Conservation (phyloP, 2,329 filamentous ascomycete species). For the Fusarium sp. region DNA sequence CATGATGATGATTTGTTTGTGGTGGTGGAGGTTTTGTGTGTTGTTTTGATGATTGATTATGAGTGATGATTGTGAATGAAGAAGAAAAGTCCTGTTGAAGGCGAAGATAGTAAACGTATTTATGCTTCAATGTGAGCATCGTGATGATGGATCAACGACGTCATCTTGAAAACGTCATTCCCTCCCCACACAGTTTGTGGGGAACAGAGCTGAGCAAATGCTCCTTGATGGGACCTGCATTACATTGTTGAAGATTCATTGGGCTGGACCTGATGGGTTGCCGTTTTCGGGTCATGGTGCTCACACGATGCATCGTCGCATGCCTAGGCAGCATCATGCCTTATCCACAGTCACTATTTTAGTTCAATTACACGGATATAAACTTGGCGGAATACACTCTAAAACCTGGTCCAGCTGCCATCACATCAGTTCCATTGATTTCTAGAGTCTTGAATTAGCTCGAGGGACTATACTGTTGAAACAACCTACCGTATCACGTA, state of each 20-base stretch:
- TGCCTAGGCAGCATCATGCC: slow-evolving; percentile 28
- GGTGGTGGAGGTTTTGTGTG: slow-evolving; percentile 7
- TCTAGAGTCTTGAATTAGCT: slow-evolving; percentile 2
- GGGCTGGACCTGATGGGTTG: not conserved
- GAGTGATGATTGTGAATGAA: slow-evolving; percentile 18
- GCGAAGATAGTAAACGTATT: slow-evolving; percentile 26
- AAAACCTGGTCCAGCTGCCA: not conserved
- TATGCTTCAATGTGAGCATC: slow-evolving; percentile 34
- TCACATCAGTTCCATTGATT: slow-evolving; percentile 1
- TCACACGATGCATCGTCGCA: slow-evolving; percentile 8
- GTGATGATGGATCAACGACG: slow-evolving; percentile 42
- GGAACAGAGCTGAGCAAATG: slow-evolving; percentile 31
- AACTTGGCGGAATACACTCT: slow-evolving; percentile 1
- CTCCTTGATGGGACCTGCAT: slow-evolving; percentile 36
- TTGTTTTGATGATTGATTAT: slow-evolving; percentile 8
- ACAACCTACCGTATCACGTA: not conserved
- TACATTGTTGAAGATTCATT: slow-evolving; percentile 6
- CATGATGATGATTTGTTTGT: slow-evolving; percentile 54
- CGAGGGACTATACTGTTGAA: not conserved
- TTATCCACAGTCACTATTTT: slow-evolving; percentile 23
- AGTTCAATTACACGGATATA: not conserved
- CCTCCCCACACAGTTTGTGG: slow-evolving; percentile 24
- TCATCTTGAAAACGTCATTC: slow-evolving; percentile 42
- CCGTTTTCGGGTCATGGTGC: slow-evolving; percentile 12
- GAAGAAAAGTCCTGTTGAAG: not conserved